Evolutionary conservation across 768 basidiomycete species (phyloP), one percentile per base, ranked within the genome.

Genomic region (Trametes punicea): DNA sequence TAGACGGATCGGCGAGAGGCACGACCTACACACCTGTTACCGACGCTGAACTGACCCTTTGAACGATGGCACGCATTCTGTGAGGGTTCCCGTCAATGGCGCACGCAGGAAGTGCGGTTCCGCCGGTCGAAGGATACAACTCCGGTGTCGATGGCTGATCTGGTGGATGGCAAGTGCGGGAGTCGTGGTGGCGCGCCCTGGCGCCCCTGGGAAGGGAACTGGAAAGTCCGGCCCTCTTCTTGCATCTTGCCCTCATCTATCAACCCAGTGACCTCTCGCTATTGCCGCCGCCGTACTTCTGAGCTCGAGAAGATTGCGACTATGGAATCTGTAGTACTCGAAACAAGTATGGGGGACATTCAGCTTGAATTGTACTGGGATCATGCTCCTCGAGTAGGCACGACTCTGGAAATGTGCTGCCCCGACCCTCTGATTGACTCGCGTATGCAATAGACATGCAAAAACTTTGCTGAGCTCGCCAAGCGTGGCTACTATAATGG

Each of bases 401-500:
- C 40, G 58, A 40, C 47, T 47, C 41, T 10, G 15, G 40, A 21
- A 41, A 21, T 15, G 21, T 6, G n/a, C 18, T 33, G 41, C 46
- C 27, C 48, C 33, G 52, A 30, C 25, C 38, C 44, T 41, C 36
- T 55, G 44, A 39, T 64, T 61, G 48, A 59, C 60, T 46, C 30
- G 59, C 56, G 62, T 44, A 56, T 60, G 55, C 34, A 51, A 51
- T 59, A 97, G 90, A 95, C 95, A 11, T 97, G 94, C 76, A 84
- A 89, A 71, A 99, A 98, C 77, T 98, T 98, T 71, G 81, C 84
- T 57, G 92, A 94, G 64, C 83, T 98, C 26, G 81, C 89, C n/a
- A 88, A 83, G 67, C 82, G 87, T 56, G 94, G 95, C 0, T 98
- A 97, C 72, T 98, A 98, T 75, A 95, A 93, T 62, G 84, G 84